Percentiles rank a stretch among this genome's conserved stretches.
phyloP scores from a whole-genome alignment of 805 yeast species.

The Starmerella ratchasimensis region DNA sequence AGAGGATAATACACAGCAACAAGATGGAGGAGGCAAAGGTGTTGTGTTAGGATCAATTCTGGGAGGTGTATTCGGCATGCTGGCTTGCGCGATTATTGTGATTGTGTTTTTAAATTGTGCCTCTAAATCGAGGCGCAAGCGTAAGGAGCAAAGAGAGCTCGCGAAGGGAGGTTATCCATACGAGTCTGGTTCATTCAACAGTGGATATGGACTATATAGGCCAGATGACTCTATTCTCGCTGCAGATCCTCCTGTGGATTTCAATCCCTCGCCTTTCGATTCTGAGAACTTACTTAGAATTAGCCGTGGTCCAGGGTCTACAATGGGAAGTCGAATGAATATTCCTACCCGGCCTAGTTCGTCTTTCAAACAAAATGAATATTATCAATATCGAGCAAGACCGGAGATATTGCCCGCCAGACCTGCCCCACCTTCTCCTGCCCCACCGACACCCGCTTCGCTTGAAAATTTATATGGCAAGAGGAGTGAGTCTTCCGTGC shows the following conservation, averaged over 20 bases:
- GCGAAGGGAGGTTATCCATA: background rate
- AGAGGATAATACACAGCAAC: background rate
- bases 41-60: slow-evolving; percentile 8
- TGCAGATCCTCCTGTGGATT: background rate
- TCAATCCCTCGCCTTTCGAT: slow-evolving; percentile 4
- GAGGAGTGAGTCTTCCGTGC: no score
- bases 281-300: slow-evolving; percentile 5
- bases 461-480: background rate
- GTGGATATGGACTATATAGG: background rate
- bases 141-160: background rate
- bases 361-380: no score
- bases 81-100: slow-evolving; percentile 3
- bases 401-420: slow-evolving; percentile 6
- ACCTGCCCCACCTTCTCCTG: slow-evolving; percentile 8
- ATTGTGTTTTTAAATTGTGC: slow-evolving; percentile 3
- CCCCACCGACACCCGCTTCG: background rate
- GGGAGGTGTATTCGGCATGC: slow-evolving; percentile 12
- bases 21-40: background rate
- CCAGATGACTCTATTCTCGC: slow-evolving; percentile 2
- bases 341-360: no score
- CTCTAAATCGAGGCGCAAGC: background rate
- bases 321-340: no score
- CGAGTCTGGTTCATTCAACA: no score
- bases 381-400: slow-evolving; percentile 3
- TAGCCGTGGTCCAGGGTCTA: no score